Evolutionary conservation across 1,284 basidiomycete species (phyloP), one percentile per base, ranked within the genome.

Genomic region (Ceratobasidium sp.): DNA sequence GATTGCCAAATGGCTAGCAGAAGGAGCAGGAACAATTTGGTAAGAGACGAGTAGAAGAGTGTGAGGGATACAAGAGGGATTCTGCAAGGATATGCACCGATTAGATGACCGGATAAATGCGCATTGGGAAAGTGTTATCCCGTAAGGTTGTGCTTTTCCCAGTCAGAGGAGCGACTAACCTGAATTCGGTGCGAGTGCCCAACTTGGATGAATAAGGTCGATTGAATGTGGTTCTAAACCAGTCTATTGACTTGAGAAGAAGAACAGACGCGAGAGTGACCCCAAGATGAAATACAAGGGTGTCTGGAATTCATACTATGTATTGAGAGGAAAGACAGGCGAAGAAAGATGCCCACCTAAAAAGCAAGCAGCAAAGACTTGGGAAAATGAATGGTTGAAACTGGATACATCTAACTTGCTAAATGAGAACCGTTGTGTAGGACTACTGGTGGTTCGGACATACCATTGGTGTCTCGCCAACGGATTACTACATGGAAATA

Each of bases 1-100:
- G 87, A 85, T 29, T 83, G 83, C 93, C 93, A 96, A 71, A 96
- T 87, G 0, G 90, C 86, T 16, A 96, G 83, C 16, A 92, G 80
- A 72, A 92, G 86, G 23, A 95, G 85, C 2, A 96, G 83, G 75
- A 95, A 89, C 8, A 93, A 83, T 73, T 95, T 95, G 1, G 90
- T 89, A 39, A 95, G 79, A 1, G 93, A 93, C 0, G 93, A 93
- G 76, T 94, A 95, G 71, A 95, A 82, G 2, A 95, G 80, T 2
- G 89, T 88, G 16, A 95, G 82, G 1, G 91, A 87, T 41, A 95
- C 84, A 41, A 93, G 82, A 0, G 86, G 86, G 58, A 87, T 84
- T 73, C 89, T 90, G 52, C 25, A 27, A 19, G 50, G n/a, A 8
- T 16, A 44, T 53, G 29, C 44, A 23, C 30, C 13, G 9, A 33